A percentile compares a stretch with the other conserved stretches of the same genome.
phyloP scores from a whole-genome alignment of 1,284 basidiomycete genomes.

The Leccinum pallidistipes region DNA sequence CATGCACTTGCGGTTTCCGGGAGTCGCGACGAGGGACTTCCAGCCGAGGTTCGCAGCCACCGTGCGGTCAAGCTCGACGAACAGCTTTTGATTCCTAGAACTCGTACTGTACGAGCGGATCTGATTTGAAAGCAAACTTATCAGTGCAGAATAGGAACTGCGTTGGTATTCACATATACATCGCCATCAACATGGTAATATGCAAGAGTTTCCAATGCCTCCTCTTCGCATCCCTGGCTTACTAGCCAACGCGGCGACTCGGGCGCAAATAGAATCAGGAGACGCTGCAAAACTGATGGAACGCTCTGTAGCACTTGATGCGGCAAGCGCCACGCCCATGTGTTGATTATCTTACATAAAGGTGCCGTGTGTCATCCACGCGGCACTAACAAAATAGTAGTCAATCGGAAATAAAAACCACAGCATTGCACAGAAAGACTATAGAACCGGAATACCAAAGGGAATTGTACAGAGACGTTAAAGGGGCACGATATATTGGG shows the following conservation, averaged over 20 bases:
- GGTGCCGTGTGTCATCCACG: constrained; percentile 76
- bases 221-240: constrained; percentile 59
- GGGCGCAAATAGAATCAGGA: constrained; percentile 59
- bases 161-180: constrained; percentile 30
- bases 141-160: not conserved
- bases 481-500: constrained; percentile 68
- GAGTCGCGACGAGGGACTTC: constrained; percentile 55
- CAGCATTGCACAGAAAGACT: constrained; percentile 22
- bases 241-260: constrained; percentile 75
- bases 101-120: constrained; percentile 72
- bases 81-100: constrained; percentile 74
- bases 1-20: constrained; percentile 69
- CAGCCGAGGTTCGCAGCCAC: constrained; percentile 58
- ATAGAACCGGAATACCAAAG: constrained; percentile 79
- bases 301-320: constrained; percentile 63
- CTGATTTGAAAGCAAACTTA: constrained; percentile 40
- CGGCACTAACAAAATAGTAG: constrained; percentile 45
- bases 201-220: constrained; percentile 63
- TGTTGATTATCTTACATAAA: constrained; percentile 53
- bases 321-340: constrained; percentile 74
- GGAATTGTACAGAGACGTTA: constrained; percentile 75
- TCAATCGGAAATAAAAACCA: not conserved
- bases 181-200: constrained; percentile 77
- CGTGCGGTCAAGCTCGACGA: constrained; percentile 56
- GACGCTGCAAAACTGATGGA: constrained; percentile 61